Percentiles rank a stretch among this genome's conserved stretches.
Evolutionary conservation across 2,329 filamentous ascomycete species (phyloP).

Genomic region (Trichophyton rubrum): DNA sequence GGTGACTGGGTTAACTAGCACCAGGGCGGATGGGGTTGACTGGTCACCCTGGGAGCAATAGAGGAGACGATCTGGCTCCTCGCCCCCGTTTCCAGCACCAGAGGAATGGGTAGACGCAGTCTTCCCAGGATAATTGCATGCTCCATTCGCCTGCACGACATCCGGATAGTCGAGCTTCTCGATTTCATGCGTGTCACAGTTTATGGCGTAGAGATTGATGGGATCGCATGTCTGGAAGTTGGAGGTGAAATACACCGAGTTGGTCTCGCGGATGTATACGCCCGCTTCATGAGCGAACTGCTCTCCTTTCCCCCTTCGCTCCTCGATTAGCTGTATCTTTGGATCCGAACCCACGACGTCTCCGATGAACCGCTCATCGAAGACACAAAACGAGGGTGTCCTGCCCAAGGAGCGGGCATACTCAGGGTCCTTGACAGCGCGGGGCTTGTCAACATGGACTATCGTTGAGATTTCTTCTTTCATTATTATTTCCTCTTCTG

Average conservation of each 20-base stretch:
- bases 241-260: constrained; percentile 29
- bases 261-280: constrained; percentile 23
- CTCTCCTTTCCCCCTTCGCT: constrained; percentile 25
- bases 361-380: constrained; percentile 14
- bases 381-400: constrained; percentile 10
- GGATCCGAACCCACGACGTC: constrained; percentile 28
- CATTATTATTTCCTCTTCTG: background rate
- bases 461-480: background rate
- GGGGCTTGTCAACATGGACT: constrained; percentile 10
- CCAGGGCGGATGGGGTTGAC: constrained; percentile 13
- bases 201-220: constrained; percentile 18
- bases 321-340: constrained; percentile 26
- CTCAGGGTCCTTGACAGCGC: constrained; percentile 9
- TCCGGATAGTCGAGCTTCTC: constrained; percentile 10
- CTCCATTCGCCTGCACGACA: constrained; percentile 13
- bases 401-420: constrained; percentile 10
- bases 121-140: constrained; percentile 9
- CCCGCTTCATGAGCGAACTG: constrained; percentile 41
- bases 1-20: constrained; percentile 17
- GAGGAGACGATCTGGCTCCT: constrained; percentile 23
- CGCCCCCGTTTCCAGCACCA: background rate
- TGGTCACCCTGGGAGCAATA: constrained; percentile 33
- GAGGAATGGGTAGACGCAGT: background rate
- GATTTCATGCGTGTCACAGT: constrained; percentile 9
- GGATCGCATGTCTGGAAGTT: constrained; percentile 20